These are phyloP conservation scores for Amyloporia xantha DNA, from an alignment of 768 basidiomycete genomes.

Conservation along the genomic window DNA sequence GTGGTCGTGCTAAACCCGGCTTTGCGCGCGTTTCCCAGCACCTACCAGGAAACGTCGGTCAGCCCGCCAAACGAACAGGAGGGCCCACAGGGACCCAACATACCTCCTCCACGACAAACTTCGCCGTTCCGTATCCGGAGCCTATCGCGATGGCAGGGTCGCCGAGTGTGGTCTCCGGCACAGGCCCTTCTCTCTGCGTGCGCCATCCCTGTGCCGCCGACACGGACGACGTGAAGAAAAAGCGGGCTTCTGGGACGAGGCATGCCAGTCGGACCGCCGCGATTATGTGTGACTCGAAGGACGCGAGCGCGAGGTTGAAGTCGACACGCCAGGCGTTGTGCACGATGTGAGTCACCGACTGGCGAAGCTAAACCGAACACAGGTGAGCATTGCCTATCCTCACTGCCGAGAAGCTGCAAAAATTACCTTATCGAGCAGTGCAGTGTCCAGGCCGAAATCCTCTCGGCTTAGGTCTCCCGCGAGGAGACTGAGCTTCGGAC, in stretches of 20 bases:
- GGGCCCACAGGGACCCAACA: constrained; percentile 20
- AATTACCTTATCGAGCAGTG: constrained; percentile 5
- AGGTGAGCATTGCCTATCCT: too few relatives aligned
- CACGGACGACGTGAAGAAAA: constrained; percentile 30
- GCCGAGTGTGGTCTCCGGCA: constrained; percentile 22
- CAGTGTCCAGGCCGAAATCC: constrained; percentile 12
- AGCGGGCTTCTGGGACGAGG: constrained; percentile 23
- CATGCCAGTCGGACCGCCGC: constrained; percentile 26
- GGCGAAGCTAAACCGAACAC: constrained; percentile 2
- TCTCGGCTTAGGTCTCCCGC: constrained; percentile 15
- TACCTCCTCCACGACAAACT: constrained; percentile 40
- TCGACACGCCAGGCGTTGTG: constrained; percentile 39
- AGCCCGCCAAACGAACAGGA: background rate
- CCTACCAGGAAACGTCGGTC: constrained; percentile 7
- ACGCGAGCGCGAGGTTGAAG: constrained; percentile 28
- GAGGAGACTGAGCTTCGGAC: constrained; percentile 11
- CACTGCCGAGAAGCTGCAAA: too few relatives aligned
- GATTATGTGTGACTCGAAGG: constrained; percentile 27
- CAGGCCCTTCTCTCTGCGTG: constrained; percentile 4
- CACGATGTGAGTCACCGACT: constrained; percentile 10
- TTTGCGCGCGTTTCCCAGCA: constrained; percentile 11
- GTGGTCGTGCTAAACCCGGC: constrained; percentile 27
- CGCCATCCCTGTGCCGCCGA: constrained; percentile 21
- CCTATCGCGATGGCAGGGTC: constrained; percentile 23
- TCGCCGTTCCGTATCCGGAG: constrained; percentile 39